Base-by-base conservation (phyloP, 768 basidiomycete species). In the Leccinum boreale region DNA sequence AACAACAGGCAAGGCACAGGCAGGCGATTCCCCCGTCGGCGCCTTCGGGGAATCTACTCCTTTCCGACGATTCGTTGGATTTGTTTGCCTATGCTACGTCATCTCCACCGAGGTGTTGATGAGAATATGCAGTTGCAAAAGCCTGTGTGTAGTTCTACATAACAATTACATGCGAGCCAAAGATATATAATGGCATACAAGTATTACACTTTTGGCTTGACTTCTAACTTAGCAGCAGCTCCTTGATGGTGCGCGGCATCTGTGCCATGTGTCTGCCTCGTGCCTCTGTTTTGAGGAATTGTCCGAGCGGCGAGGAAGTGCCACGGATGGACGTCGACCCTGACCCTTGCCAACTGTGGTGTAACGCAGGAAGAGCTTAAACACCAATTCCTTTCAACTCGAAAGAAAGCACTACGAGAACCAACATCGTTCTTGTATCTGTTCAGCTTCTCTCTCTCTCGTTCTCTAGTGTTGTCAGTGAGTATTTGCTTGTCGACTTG, bases 1-100 rank as follows among this genome's bases (percentile, higher is more conserved):
- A 61, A 57, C 55, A 58, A 29, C 53, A 51, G 35, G 17, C 47
- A 33, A 45, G 45, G 24, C 35, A 21, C 44, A 58, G 53, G 53
- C 61, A n/a, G 39, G 52, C 15, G 14, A 49, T 45, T 1, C 44
- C 35, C 9, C 46, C 50, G 9, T 50, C 36, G 19, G 46, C 33
- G 15, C n/a, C 54, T 3, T 29, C 55, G n/a, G 26, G 47, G 50
- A 47, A 51, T 59, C 49, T 70, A 50, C 55, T 64, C 15, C 54
- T 63, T 45, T 84, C 82, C 11, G 81, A 83, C 51, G 82, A 84
- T 60, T 75, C 75, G 5, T 66, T 84, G 61, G 73, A 84, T 68
- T 67, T 83, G 56, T 82, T 83, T 65, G 74, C 78, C 19, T 73
- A 66, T 59, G 56, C 63, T 28, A 67, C 63, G 45, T 73, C 73